Percentiles rank a stretch among this genome's conserved stretches.
phyloP scores from a whole-genome alignment of 805 yeast genomes.

The Lipomyces chichibuensis region DNA sequence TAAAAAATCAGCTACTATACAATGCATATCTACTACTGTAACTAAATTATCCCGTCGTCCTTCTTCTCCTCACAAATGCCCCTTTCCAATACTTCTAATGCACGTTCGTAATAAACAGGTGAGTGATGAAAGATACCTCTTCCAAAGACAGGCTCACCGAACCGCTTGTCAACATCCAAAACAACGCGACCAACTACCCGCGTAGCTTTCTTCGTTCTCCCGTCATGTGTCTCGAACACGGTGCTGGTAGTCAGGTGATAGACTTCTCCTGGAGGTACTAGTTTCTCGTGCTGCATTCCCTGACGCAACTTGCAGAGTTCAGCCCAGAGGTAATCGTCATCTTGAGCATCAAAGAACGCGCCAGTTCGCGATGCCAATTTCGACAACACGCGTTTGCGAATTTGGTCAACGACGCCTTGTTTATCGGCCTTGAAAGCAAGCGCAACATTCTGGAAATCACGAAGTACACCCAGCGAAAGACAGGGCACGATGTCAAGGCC shows the following conservation, averaged over 20 bases:
- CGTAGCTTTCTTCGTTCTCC: conserved; percentile 39
- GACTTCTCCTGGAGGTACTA: conserved; percentile 45
- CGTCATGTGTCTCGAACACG: conserved; percentile 39
- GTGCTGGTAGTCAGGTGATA: conserved; percentile 42
- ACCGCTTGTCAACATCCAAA: conserved; percentile 42
- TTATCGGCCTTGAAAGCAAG: conserved; percentile 38
- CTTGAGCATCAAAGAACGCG: conserved; percentile 35
- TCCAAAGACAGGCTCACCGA: conserved; percentile 44
- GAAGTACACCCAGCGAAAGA: conserved; percentile 43
- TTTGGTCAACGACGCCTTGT: conserved; percentile 39
- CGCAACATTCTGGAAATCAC: conserved; percentile 43
- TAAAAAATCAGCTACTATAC: neutral
- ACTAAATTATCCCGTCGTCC: conserved; percentile 3
- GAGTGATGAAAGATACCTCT: conserved; percentile 44
- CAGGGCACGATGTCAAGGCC: conserved; percentile 45
- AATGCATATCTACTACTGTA: neutral
- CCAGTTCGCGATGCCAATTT: conserved; percentile 39
- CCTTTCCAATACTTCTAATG: conserved; percentile 40
- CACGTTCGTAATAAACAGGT: conserved; percentile 44
- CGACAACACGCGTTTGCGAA: conserved; percentile 38
- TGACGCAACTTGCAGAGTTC: conserved; percentile 41
- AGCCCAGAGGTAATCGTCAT: conserved; percentile 40
- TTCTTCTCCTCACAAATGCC: conserved; percentile 36
- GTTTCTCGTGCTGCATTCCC: conserved; percentile 43
- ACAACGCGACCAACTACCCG: conserved; percentile 40